Base-by-base conservation (phyloP, 371 early-diverging fungal genomes). In the Mucor sp. region DNA sequence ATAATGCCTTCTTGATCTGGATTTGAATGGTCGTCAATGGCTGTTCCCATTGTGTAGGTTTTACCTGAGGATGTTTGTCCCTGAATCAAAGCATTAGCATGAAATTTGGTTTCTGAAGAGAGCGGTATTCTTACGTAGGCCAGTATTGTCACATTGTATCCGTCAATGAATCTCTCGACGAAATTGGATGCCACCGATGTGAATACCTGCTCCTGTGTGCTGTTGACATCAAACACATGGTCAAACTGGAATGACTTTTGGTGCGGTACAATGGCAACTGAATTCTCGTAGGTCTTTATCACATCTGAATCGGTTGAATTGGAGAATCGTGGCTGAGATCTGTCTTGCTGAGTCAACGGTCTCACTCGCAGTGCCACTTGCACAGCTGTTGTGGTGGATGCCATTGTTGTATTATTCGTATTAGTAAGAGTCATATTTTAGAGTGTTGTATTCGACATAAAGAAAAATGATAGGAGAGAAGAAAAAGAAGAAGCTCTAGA, bases 31-130 rank as follows among this genome's bases (percentile, higher is more conserved):
- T 79, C 72, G 32, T 88, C 90, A 8, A 88, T 79, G 15, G 85
- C 91, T 23, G 95, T 94, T 58, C 97, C 96, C 98, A 99, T 99
- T 17, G 99, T 99, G 72, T 94, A 96, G 8, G 99, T 99, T 85
- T 99, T 99, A 48, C 99, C 99, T 32, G 95, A 93, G 7, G 95
- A 94, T 12, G 95, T 94, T 85, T 98, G 95, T 15, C 93, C 84
- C 84, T 84, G 69, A 53, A 63, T 41, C 17, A 53, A 53, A 47
- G 21, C 11, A 47, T 47, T 47, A 47, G 47, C 47, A 47, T 47
- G 47, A 47, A 47, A 15, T 41, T 47, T 47, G 47, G 8, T 47
- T 19, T 47, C 1, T 3, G 1, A 47, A 4, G 11, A 3, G n/a
- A 21, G 47, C n/a, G 9, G 21, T 3, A 60, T 41, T 57, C 78